Evolutionary conservation across 164 flowering plant species (phyloP).

Genomic region (Akebia trifoliata): DNA sequence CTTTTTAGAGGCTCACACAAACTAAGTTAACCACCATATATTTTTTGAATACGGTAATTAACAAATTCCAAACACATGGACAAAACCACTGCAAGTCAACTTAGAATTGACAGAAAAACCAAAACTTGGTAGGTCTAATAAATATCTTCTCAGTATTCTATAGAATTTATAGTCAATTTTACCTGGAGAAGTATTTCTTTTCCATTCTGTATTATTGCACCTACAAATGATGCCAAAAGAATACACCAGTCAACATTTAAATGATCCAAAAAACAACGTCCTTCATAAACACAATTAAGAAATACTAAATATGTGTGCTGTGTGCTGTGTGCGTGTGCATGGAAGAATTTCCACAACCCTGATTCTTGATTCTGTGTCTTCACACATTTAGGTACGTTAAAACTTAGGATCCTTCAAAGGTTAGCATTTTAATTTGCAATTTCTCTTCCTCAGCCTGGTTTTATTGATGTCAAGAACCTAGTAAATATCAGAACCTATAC

Average conservation of each 20-base stretch:
- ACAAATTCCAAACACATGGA: background rate
- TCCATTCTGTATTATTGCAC: constrained; percentile 49
- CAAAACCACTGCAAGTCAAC: background rate
- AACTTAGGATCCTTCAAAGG: too few species aligned
- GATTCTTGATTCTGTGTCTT: background rate
- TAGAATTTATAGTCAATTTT: constrained; percentile 4
- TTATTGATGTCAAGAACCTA: too few species aligned
- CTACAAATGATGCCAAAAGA: constrained; percentile 30
- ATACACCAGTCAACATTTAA: constrained; percentile 9
- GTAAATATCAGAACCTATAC: too few species aligned
- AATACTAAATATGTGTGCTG: background rate
- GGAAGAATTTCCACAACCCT: background rate
- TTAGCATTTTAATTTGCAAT: too few species aligned
- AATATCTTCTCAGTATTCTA: background rate
- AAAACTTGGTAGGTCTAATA: background rate
- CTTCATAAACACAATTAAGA: background rate
- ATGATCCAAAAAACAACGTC: background rate
- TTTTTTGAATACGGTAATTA: background rate
- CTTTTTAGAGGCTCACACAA: background rate
- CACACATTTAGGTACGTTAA: background rate
- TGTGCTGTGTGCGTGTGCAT: background rate
- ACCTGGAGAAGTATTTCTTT: constrained; percentile 83
- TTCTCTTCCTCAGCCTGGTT: too few species aligned
- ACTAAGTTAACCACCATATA: background rate
- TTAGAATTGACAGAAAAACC: background rate